Evolutionary conservation across 768 basidiomycete genomes (phyloP).

Genomic region (Tricholoma sp.): DNA sequence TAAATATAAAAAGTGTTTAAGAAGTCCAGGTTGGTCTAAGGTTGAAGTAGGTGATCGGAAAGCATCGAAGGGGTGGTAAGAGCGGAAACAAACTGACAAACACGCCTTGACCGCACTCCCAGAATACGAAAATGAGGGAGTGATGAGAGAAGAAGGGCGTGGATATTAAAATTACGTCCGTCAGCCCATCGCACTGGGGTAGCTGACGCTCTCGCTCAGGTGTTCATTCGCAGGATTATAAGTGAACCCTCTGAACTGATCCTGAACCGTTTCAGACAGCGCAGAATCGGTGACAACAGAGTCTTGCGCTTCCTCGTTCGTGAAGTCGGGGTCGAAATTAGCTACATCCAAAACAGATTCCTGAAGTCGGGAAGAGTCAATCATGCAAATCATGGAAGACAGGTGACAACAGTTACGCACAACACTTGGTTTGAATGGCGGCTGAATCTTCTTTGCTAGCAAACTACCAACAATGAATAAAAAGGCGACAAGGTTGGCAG

Average conservation of each 20-base stretch:
- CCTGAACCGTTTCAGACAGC: conserved; percentile 93
- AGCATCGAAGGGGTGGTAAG: neutral
- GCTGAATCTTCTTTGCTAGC: conserved; percentile 91
- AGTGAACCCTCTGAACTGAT: conserved; percentile 90
- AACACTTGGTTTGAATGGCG: conserved; percentile 96
- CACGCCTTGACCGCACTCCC: neutral
- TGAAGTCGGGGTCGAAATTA: conserved; percentile 98
- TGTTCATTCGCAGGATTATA: conserved; percentile 85
- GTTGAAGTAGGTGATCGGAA: neutral
- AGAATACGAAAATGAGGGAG: neutral
- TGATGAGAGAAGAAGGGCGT: neutral
- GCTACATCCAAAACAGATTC: conserved; percentile 93
- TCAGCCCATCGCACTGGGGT: conserved; percentile 37
- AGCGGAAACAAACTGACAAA: neutral
- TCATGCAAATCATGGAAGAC: neutral
- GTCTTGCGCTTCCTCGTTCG: conserved; percentile 90
- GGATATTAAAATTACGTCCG: neutral
- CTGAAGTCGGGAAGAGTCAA: conserved; percentile 26
- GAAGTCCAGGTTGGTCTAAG: neutral
- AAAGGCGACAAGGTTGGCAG: neutral
- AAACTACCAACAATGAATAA: conserved; percentile 39
- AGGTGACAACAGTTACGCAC: conserved; percentile 39
- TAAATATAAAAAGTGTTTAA: neutral
- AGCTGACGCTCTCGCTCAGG: conserved; percentile 79
- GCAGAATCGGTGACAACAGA: conserved; percentile 93